Conservation (phyloP, 106 monocot genomes). For the Gastrodia elata region DNA sequence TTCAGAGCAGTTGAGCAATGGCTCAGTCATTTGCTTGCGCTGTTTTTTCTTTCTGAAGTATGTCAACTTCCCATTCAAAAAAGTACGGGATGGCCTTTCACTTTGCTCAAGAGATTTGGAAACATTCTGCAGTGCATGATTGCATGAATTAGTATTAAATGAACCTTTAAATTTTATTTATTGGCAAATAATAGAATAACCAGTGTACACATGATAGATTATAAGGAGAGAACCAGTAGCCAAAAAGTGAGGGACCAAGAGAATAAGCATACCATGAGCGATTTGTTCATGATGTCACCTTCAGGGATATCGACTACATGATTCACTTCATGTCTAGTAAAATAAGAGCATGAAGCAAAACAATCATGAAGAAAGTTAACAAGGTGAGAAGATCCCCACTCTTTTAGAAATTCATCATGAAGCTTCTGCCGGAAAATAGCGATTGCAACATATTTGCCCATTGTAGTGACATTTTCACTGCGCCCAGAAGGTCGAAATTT, state of each 20-base stretch:
- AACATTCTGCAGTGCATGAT: slow-evolving; percentile 8
- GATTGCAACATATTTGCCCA: slow-evolving; percentile 41
- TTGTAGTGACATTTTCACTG: slow-evolving; percentile 15
- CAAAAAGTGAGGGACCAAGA: no score
- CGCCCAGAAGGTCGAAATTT: slow-evolving; percentile 41
- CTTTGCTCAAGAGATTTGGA: slow-evolving; percentile 8
- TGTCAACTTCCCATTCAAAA: slow-evolving; percentile 33
- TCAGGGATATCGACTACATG: background rate
- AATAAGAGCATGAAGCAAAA: slow-evolving; percentile 6
- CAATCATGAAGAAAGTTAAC: slow-evolving; percentile 23
- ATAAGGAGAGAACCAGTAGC: background rate
- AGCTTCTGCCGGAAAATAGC: slow-evolving; percentile 71
- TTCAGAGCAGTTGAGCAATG: slow-evolving; percentile 14
- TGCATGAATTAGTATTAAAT: slow-evolving; percentile 16
- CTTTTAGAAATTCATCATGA: slow-evolving; percentile 59
- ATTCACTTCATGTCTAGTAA: slow-evolving; percentile 14
- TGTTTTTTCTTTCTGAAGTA: slow-evolving; percentile 65
- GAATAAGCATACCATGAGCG: slow-evolving; percentile 10
- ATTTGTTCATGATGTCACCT: background rate
- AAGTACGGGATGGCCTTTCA: slow-evolving; percentile 14
- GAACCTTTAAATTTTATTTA: background rate
- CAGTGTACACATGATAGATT: background rate
- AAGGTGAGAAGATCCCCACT: slow-evolving; percentile 25
- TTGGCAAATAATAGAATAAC: background rate
- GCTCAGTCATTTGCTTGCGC: slow-evolving; percentile 20